A percentile compares a stretch with the other conserved stretches of the same genome.
Evolutionary conservation across 2,329 filamentous ascomycete genomes (phyloP).

Genomic region (Emergomyces africanus): DNA sequence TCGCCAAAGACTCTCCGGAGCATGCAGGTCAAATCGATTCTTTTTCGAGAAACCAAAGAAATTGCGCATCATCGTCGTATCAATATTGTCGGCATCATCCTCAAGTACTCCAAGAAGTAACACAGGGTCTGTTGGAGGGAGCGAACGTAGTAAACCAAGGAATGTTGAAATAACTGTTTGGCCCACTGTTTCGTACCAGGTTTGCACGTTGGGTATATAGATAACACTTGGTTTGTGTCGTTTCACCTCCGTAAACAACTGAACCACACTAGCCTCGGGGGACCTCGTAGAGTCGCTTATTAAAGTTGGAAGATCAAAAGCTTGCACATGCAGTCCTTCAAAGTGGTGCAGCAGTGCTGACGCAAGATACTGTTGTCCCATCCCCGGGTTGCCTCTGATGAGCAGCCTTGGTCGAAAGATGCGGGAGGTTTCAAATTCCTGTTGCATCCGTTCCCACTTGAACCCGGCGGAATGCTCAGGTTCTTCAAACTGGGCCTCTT

Average conservation of each 20-base stretch:
- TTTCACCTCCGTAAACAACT: conserved; percentile 83
- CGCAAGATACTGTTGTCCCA: conserved; percentile 87
- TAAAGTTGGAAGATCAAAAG: conserved; percentile 80
- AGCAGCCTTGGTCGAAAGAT: conserved; percentile 82
- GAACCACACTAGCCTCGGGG: conserved; percentile 77
- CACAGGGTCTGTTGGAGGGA: conserved; percentile 83
- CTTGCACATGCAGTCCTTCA: conserved; percentile 87
- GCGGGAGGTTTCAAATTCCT: conserved; percentile 74
- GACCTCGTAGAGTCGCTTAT: conserved; percentile 70
- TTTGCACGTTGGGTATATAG: conserved; percentile 79
- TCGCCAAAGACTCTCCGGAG: conserved; percentile 52
- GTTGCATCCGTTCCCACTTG: conserved; percentile 61
- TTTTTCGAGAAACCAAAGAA: conserved; percentile 76
- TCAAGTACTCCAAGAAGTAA: conserved; percentile 80
- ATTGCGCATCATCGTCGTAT: conserved; percentile 50
- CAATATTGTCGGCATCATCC: conserved; percentile 46
- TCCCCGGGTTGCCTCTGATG: conserved; percentile 68
- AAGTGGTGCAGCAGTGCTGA: conserved; percentile 79
- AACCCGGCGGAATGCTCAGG: conserved; percentile 75
- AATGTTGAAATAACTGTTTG: conserved; percentile 62
- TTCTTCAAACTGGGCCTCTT: conserved; percentile 88
- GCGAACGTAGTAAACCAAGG: conserved; percentile 62
- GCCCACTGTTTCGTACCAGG: conserved; percentile 67
- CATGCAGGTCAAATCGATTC: conserved; percentile 58
- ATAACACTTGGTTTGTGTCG: conserved; percentile 93